Evolutionary conservation across 371 early-diverging fungal species (phyloP), one percentile per base, ranked within the genome.

Genomic region (Actinomortierella ambigua): DNA sequence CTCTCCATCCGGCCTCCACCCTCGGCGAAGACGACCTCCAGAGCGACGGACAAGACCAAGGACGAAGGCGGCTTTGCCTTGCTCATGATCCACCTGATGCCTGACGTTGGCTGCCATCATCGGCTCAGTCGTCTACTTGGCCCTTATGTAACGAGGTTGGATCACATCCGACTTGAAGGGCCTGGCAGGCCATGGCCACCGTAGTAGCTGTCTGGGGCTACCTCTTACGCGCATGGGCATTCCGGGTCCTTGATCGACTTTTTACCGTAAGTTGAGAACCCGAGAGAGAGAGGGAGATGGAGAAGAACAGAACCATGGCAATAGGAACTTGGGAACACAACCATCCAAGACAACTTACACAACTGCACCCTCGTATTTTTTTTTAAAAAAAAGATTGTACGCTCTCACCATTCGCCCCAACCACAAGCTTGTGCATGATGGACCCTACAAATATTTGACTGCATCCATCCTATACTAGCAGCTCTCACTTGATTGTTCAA

Each of bases 391-490:
- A 7, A 4, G 4, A 9, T 48, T 20, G 49, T 24, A 23, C 22
- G 13, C 17, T 20, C 9, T 48, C 34, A 63, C 64, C 0, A 69
- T 69, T 28, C 70, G 70, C 0, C 44, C 61, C 15, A 46, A 50
- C 29, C 70, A 69, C 28, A 64, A 64, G 24, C 58, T 69, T 24
- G 65, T 69, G 8, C 61, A 61, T 24, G 51, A 56, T 34, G 70
- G 70, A 11, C 70, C 70, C 11, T 69, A 69, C 20, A 52, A 55
- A 13, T 49, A 46, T 17, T 55, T 69, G 39, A n/a, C 53, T 69
- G 47, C 70, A 69, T 43, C 70, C 70, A 5, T 69, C 70, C 42
- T 69, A 69, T 27, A 69, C 70, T 2, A 65, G 46, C n/a, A n/a
- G n/a, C n/a, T n/a, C n/a, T n/a, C n/a, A n/a, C n/a, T n/a, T n/a